These are phyloP conservation scores for Helotiales sp. DNA, from an alignment of 2,329 filamentous ascomycete genomes.

Conservation along the genomic window DNA sequence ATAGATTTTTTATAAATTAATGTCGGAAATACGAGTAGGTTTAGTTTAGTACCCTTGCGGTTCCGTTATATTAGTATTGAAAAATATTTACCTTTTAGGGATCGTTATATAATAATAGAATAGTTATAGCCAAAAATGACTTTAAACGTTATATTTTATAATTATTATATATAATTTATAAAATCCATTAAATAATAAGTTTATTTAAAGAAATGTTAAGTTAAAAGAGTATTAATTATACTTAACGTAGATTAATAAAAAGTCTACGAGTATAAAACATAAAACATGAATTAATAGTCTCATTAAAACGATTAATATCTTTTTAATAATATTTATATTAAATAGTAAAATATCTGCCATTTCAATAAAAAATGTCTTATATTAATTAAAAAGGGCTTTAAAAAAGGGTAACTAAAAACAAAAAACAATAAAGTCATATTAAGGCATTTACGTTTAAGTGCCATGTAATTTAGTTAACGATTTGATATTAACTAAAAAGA, in stretches of 20 bases:
- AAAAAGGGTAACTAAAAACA: not conserved
- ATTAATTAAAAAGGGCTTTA: conserved; percentile 5
- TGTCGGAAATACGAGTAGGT: conserved; percentile 23
- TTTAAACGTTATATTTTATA: conserved; percentile 16
- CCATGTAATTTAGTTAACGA: conserved; percentile 6
- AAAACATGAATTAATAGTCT: conserved; percentile 19
- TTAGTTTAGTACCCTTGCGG: conserved; percentile 20
- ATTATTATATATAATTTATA: conserved; percentile 24
- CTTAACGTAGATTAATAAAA: conserved; percentile 19
- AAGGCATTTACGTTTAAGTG: conserved; percentile 3
- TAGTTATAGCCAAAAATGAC: conserved; percentile 15
- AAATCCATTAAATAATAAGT: conserved; percentile 21
- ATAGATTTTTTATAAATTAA: conserved; percentile 24
- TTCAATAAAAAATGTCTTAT: conserved; percentile 2
- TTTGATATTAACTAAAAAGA: conserved; percentile 9
- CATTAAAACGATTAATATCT: conserved; percentile 17
- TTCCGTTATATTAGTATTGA: conserved; percentile 24
- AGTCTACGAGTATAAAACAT: conserved; percentile 13
- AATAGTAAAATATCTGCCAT: conserved; percentile 19
- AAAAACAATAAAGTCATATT: not conserved
- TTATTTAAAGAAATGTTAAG: conserved; percentile 16
- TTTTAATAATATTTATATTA: conserved; percentile 12
- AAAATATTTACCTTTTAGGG: conserved; percentile 19
- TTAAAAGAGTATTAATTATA: conserved; percentile 18
- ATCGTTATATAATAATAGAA: conserved; percentile 19